Percentiles rank a stretch among this genome's conserved stretches.
Evolutionary conservation across 2,329 filamentous ascomycete species (phyloP).

Genomic region (Trichoderma sp.): DNA sequence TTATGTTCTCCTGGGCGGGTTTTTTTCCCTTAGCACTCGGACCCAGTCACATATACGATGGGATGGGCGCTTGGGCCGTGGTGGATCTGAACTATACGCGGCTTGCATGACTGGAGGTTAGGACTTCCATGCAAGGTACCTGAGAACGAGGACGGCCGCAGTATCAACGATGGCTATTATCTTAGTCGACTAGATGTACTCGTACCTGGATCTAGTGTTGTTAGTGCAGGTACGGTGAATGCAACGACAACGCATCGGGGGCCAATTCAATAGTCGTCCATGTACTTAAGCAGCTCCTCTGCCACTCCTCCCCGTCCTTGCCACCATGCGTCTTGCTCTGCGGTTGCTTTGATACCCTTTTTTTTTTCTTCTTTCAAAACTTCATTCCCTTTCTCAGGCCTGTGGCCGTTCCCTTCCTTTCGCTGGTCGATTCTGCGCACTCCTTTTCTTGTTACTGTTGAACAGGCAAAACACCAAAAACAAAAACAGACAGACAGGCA

Average conservation of each 20-base stretch:
- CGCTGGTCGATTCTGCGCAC: slow-evolving; percentile 18
- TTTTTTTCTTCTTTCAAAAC: not conserved
- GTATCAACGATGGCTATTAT: not conserved
- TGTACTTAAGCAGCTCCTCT: not conserved
- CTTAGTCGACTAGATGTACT: not conserved
- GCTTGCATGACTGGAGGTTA: not conserved
- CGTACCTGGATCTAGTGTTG: not conserved
- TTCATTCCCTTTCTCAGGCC: not conserved
- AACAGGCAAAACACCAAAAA: not conserved
- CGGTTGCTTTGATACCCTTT: slow-evolving; percentile 1
- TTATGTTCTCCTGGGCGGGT: not conserved
- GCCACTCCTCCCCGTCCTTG: not conserved
- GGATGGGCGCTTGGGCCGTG: slow-evolving; percentile 4
- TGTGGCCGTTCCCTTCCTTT: slow-evolving; percentile 16
- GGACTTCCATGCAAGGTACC: not conserved
- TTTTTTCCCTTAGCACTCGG: not conserved
- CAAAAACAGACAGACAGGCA: not conserved
- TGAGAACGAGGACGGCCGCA: not conserved
- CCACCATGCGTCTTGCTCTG: not conserved
- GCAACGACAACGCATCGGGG: not conserved
- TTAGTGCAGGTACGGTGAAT: not conserved
- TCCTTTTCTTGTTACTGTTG: slow-evolving; percentile 8
- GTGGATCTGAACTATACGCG: not conserved
- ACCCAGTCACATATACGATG: not conserved
- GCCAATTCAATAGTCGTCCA: not conserved